Evolutionary conservation across 768 basidiomycete species (phyloP).

Genomic region (Mycena epipterygia): DNA sequence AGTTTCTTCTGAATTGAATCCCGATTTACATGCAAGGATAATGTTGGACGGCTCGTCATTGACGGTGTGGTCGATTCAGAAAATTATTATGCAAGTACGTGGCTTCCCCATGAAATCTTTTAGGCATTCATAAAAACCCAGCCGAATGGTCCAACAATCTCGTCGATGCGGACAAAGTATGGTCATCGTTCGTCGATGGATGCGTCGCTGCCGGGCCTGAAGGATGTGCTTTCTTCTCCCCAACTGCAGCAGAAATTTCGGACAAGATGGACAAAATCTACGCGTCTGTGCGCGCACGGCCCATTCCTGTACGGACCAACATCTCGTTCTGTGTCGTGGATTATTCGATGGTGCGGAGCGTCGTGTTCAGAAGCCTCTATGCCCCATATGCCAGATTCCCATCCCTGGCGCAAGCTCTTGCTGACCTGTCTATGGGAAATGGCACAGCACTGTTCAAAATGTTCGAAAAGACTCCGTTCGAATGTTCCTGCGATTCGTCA

Average conservation of each 20-base stretch:
- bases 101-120: not conserved
- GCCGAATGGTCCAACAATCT: constrained; percentile 21
- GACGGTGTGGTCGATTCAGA: constrained; percentile 30
- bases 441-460: constrained; percentile 42
- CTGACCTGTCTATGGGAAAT: constrained; percentile 50
- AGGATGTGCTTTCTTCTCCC: constrained; percentile 55
- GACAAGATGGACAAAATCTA: constrained; percentile 52
- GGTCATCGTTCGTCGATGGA: constrained; percentile 51
- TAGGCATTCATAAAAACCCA: not conserved
- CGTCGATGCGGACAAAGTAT: constrained; percentile 50
- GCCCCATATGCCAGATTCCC: constrained; percentile 50
- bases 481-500: constrained; percentile 46
- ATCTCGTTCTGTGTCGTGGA: constrained; percentile 53
- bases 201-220: constrained; percentile 54
- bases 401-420: constrained; percentile 50
- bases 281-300: constrained; percentile 44
- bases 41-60: constrained; percentile 31
- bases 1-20: too few relatives aligned
- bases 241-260: constrained; percentile 48
- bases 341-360: constrained; percentile 44
- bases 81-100: constrained; percentile 23
- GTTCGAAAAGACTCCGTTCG: constrained; percentile 36
- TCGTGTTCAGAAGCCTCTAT: constrained; percentile 52
- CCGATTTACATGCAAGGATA: constrained; percentile 12
- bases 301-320: constrained; percentile 49